phyloP scores from a whole-genome alignment of 2,329 filamentous ascomycete genomes.

The Arthrobotrys sphaeroides region DNA sequence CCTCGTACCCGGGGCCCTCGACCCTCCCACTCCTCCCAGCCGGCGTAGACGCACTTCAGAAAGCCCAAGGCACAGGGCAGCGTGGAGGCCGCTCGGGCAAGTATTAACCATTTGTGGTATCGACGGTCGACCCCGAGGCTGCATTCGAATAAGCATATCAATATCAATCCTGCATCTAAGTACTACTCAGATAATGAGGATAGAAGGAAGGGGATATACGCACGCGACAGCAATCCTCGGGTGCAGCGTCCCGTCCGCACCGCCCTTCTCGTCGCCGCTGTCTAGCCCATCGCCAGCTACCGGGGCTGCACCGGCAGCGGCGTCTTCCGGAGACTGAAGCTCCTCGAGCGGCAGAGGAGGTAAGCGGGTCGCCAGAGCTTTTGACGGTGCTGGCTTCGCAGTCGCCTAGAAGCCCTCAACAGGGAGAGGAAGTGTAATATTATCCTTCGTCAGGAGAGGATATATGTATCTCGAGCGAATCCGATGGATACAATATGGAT shows the following conservation, averaged over 20 bases:
- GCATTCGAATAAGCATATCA: not conserved
- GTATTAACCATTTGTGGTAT: slow-evolving; percentile 78
- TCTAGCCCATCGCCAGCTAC: slow-evolving; percentile 25
- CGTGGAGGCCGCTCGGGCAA: slow-evolving; percentile 76
- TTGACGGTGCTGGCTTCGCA: slow-evolving; percentile 6
- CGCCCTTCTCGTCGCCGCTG: slow-evolving; percentile 33
- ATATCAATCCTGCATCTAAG: not conserved
- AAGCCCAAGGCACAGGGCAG: slow-evolving; percentile 76
- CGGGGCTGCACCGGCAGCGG: slow-evolving; percentile 3
- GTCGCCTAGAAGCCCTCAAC: slow-evolving; percentile 9
- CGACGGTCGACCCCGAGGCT: slow-evolving; percentile 73
- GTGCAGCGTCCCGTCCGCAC: slow-evolving; percentile 30
- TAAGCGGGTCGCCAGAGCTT: slow-evolving; percentile 49
- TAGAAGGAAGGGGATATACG: not conserved
- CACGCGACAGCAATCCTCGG: slow-evolving; percentile 46
- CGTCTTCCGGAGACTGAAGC: slow-evolving; percentile 42
- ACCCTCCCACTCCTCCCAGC: slow-evolving; percentile 32
- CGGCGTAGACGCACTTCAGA: slow-evolving; percentile 69
- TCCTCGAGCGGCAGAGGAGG: slow-evolving; percentile 41
- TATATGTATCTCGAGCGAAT: too few species aligned
- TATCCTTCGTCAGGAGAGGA: too few species aligned
- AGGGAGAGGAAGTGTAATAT: too few species aligned
- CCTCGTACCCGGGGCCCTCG: slow-evolving; percentile 56
- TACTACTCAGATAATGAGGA: not conserved
- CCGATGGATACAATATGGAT: too few species aligned